These are phyloP conservation scores for Trypanosomatidae sp. DNA, from an alignment of 208 protist species.

Conservation along the genomic window DNA sequence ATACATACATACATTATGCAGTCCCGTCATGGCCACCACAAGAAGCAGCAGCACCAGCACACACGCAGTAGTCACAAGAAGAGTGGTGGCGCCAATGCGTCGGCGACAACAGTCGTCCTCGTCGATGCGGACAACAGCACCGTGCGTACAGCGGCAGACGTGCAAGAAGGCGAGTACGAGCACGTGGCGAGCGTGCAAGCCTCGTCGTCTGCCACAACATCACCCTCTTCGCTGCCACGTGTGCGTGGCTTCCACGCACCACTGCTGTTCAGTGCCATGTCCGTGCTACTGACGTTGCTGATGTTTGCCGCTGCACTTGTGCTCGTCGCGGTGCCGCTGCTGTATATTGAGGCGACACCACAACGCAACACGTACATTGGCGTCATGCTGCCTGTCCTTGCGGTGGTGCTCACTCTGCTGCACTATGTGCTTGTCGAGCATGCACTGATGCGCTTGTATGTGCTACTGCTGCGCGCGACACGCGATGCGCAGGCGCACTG, in stretches of 20 bases:
- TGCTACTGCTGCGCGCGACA: constrained; percentile 6
- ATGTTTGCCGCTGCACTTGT: constrained; percentile 16
- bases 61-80: too few relatives aligned
- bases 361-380: constrained; percentile 21
- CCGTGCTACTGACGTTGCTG: constrained; percentile 9
- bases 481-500: not conserved
- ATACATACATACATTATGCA: too few relatives aligned
- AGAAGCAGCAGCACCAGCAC: too few relatives aligned
- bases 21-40: too few relatives aligned
- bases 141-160: too few relatives aligned
- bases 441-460: constrained; percentile 14
- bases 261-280: constrained; percentile 4
- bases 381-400: constrained; percentile 27
- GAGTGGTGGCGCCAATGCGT: too few relatives aligned
- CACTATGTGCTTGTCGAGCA: constrained; percentile 22
- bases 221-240: too few relatives aligned
- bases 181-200: too few relatives aligned
- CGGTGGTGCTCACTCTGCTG: constrained; percentile 21
- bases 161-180: too few relatives aligned
- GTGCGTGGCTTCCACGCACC: constrained; percentile 7
- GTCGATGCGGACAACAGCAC: too few relatives aligned
- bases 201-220: too few relatives aligned
- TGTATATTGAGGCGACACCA: constrained; percentile 11
- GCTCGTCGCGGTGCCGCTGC: constrained; percentile 23
- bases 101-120: too few relatives aligned